These are phyloP conservation scores for Rhodomyrtus psidioides DNA, from an alignment of 441 rosid genomes.

Conservation along the genomic window DNA sequence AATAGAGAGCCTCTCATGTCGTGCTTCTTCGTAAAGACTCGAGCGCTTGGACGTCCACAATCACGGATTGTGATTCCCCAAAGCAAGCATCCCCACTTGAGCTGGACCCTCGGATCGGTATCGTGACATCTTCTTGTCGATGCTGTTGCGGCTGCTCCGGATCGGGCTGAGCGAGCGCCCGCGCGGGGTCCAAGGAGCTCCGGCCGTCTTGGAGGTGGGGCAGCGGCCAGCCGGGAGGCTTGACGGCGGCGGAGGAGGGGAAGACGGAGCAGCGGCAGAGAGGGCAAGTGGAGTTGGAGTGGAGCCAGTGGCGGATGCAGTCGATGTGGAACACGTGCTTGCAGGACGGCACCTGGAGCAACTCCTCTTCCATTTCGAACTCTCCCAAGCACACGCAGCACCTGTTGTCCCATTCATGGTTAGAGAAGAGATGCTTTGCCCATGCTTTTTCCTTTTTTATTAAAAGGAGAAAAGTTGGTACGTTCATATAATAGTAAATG, in stretches of 20 bases:
- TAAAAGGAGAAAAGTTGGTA: background rate
- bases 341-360: conserved; percentile 77
- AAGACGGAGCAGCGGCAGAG: conserved; percentile 70
- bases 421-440: background rate
- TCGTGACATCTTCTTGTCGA: background rate
- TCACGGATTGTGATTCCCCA: background rate
- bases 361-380: conserved; percentile 69
- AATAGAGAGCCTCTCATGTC: background rate
- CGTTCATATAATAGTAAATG: background rate
- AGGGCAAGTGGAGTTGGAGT: conserved; percentile 81
- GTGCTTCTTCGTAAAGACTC: background rate
- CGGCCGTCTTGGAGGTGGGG: background rate
- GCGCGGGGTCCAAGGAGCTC: background rate
- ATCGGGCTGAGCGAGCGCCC: background rate
- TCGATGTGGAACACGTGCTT: conserved; percentile 82
- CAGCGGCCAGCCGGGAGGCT: conserved; percentile 11
- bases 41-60: background rate
- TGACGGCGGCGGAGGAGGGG: conserved; percentile 12
- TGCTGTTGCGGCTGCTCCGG: background rate
- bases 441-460: no score
- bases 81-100: background rate
- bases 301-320: conserved; percentile 83
- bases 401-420: conserved; percentile 17
- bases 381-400: conserved; percentile 96
- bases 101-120: background rate